Conservation (phyloP, 2,329 filamentous ascomycete genomes). For the Aspergillus sp. region DNA sequence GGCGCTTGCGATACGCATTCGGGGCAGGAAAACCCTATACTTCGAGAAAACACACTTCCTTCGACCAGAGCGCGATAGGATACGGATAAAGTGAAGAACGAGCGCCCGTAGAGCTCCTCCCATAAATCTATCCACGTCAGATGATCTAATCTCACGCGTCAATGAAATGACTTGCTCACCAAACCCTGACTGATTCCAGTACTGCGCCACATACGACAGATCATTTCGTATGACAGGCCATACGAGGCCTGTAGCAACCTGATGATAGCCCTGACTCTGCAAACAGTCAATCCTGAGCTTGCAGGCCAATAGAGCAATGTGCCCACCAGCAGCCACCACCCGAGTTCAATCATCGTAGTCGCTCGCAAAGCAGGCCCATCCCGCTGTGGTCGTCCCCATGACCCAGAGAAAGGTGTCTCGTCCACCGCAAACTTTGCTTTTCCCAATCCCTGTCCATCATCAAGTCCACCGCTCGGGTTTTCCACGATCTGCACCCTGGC, state of each 20-base stretch:
- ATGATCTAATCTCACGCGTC: neutral
- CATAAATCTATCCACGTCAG: slow-evolving; percentile 59
- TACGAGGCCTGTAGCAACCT: slow-evolving; percentile 55
- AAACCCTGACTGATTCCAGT: slow-evolving; percentile 59
- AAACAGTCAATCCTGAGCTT: neutral
- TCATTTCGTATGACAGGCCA: slow-evolving; percentile 79
- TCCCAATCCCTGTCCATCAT: slow-evolving; percentile 54
- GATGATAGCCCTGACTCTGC: slow-evolving; percentile 54
- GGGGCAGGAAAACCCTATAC: slow-evolving; percentile 60
- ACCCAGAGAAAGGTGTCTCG: slow-evolving; percentile 58
- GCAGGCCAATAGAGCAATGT: neutral
- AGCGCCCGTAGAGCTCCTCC: slow-evolving; percentile 76
- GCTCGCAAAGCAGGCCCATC: slow-evolving; percentile 78
- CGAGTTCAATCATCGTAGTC: slow-evolving; percentile 70
- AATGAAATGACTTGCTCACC: slow-evolving; percentile 33
- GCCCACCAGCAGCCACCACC: slow-evolving; percentile 64
- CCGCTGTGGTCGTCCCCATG: slow-evolving; percentile 76
- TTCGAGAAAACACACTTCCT: slow-evolving; percentile 65
- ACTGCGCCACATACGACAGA: slow-evolving; percentile 62
- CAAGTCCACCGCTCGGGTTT: slow-evolving; percentile 65
- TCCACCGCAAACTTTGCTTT: slow-evolving; percentile 74
- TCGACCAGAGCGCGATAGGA: slow-evolving; percentile 63
- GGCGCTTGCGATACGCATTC: slow-evolving; percentile 66
- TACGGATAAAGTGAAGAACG: slow-evolving; percentile 74
- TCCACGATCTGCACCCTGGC: slow-evolving; percentile 65